Percentiles rank a stretch among this genome's conserved stretches.
These are phyloP conservation scores for Pichia scutulata DNA, from an alignment of 805 yeast genomes.

Conservation along the genomic window DNA sequence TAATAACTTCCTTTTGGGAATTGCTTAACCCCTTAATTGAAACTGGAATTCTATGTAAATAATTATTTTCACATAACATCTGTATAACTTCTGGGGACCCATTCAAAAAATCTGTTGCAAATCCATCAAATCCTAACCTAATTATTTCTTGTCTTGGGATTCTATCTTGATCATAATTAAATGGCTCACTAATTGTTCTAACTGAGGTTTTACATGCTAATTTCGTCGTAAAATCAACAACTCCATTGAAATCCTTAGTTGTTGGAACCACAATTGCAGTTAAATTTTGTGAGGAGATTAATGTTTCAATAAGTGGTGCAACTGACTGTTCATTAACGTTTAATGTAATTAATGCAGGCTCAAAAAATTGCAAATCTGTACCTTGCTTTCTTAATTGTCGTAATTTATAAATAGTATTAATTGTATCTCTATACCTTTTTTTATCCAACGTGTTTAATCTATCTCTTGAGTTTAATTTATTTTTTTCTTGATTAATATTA, in stretches of 20 bases:
- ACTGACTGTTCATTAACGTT: slow-evolving; percentile 41
- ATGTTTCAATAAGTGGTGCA: slow-evolving; percentile 50
- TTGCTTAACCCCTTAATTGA: slow-evolving; percentile 38
- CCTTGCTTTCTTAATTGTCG: slow-evolving; percentile 27
- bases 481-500: slow-evolving; percentile 11
- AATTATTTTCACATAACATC: slow-evolving; percentile 56
- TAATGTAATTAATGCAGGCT: slow-evolving; percentile 69
- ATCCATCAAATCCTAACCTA: slow-evolving; percentile 71
- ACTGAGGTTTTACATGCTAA: slow-evolving; percentile 37
- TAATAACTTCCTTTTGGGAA: slow-evolving; percentile 29
- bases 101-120: slow-evolving; percentile 54
- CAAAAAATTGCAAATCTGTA: slow-evolving; percentile 35
- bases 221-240: slow-evolving; percentile 36
- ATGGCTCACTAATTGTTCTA: slow-evolving; percentile 34
- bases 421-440: slow-evolving; percentile 19
- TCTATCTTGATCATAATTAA: slow-evolving; percentile 8
- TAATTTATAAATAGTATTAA: slow-evolving; percentile 35
- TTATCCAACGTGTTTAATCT: slow-evolving; percentile 40
- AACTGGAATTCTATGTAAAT: slow-evolving; percentile 55
- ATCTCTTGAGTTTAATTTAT: slow-evolving; percentile 38
- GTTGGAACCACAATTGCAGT: slow-evolving; percentile 57
- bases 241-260: slow-evolving; percentile 38
- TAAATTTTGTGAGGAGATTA: slow-evolving; percentile 45
- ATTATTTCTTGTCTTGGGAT: slow-evolving; percentile 23
- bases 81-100: slow-evolving; percentile 70